Percentiles rank a stretch among this genome's conserved stretches.
Conservation (phyloP, 2,329 filamentous ascomycete genomes). For the Phaeosphaeria sp. region DNA sequence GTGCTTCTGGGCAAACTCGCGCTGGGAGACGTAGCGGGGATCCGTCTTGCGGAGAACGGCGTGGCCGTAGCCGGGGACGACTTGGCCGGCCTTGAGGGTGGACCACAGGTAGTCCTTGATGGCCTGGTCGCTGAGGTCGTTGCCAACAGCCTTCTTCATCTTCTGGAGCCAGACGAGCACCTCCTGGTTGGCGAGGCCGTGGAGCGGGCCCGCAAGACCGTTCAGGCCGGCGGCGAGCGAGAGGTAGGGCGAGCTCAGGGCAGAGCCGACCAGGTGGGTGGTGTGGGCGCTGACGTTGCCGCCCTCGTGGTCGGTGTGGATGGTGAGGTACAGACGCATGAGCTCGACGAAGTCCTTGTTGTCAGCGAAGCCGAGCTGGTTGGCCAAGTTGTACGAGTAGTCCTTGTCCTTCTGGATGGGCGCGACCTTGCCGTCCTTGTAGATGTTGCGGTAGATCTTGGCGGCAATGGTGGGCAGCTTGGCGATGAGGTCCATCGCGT, state of each 20-base stretch:
- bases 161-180: slow-evolving; percentile 98
- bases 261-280: slow-evolving; percentile 95
- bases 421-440: slow-evolving; percentile 99
- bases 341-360: slow-evolving; percentile 98
- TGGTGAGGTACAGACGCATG: slow-evolving; percentile 98
- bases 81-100: slow-evolving; percentile 92
- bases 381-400: slow-evolving; percentile 98
- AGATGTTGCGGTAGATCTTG: slow-evolving; percentile 99
- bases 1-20: slow-evolving; percentile 93
- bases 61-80: slow-evolving; percentile 98
- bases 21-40: slow-evolving; percentile 97
- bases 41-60: slow-evolving; percentile 99
- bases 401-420: slow-evolving; percentile 98
- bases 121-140: slow-evolving; percentile 93
- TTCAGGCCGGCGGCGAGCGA: slow-evolving; percentile 96
- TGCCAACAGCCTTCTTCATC: slow-evolving; percentile 96
- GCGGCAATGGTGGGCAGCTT: slow-evolving; percentile 98
- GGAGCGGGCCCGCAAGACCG: slow-evolving; percentile 95
- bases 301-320: slow-evolving; percentile 99
- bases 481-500: slow-evolving; percentile 99
- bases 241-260: slow-evolving; percentile 96
- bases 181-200: slow-evolving; percentile 99
- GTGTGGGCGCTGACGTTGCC: slow-evolving; percentile 99
- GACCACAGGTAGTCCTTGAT: slow-evolving; percentile 99
- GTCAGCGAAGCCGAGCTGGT: slow-evolving; percentile 95